These are phyloP conservation scores for Silene conica DNA, from an alignment of 148 eudicot species.

Conservation along the genomic window DNA sequence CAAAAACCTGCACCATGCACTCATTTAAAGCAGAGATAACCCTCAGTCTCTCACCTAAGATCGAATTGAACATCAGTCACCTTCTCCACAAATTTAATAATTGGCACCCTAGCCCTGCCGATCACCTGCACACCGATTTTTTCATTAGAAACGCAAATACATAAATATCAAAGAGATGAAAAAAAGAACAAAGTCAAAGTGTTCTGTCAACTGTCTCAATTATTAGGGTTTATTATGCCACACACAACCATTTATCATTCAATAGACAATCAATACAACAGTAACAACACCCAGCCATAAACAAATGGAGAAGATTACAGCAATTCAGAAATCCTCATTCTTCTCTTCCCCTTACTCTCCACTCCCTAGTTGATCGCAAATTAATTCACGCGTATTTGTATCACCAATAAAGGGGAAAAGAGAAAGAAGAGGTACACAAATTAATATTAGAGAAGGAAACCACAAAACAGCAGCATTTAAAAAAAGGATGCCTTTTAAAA, in stretches of 20 bases:
- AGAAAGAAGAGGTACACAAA: too few relatives aligned
- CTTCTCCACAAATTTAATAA: conserved; percentile 92
- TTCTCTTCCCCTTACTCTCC: not conserved
- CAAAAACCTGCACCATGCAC: not conserved
- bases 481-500: too few relatives aligned
- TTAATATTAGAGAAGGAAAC: too few relatives aligned
- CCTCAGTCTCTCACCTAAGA: conserved; percentile 60
- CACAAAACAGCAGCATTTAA: too few relatives aligned
- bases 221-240: not conserved
- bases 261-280: not conserved
- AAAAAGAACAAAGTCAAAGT: not conserved
- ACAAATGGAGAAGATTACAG: not conserved
- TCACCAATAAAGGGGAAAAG: too few relatives aligned
- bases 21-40: conserved; percentile 1
- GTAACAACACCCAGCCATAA: not conserved
- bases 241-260: not conserved
- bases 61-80: conserved; percentile 73
- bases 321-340: not conserved
- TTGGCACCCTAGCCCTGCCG: conserved; percentile 92
- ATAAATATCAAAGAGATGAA: not conserved
- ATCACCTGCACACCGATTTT: conserved; percentile 52
- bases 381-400: too few relatives aligned
- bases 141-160: not conserved
- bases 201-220: not conserved
- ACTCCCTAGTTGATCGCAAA: too few relatives aligned